phyloP scores from a whole-genome alignment of 768 basidiomycete species.

The Lentinula boryana region DNA sequence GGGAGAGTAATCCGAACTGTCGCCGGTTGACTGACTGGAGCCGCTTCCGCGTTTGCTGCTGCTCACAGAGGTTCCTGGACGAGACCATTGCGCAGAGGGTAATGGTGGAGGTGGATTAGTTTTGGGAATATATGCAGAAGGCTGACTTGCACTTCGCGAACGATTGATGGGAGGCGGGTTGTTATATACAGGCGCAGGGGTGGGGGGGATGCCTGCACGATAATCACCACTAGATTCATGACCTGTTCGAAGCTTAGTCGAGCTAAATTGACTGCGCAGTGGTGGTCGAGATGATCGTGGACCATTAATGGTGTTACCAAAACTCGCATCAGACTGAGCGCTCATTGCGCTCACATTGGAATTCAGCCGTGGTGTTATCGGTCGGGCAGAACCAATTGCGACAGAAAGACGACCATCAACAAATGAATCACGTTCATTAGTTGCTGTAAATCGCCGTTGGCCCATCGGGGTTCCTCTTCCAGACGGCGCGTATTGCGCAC shows the following conservation, averaged over 20 bases:
- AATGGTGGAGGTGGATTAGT: conserved; percentile 52
- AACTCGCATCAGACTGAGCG: conserved; percentile 40
- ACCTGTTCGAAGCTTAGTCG: conserved; percentile 47
- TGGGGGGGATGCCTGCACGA: conserved; percentile 21
- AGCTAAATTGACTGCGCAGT: conserved; percentile 67
- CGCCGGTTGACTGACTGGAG: conserved; percentile 77
- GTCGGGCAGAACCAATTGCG: conserved; percentile 27
- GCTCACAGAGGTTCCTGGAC: conserved; percentile 31
- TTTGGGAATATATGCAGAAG: conserved; percentile 60
- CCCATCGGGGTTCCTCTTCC: conserved; percentile 74
- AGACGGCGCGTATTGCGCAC: conserved; percentile 33
- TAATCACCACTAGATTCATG: conserved; percentile 44
- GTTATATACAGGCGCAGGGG: conserved; percentile 18
- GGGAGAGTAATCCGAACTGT: conserved; percentile 80
- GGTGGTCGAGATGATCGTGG: conserved; percentile 28
- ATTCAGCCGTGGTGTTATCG: conserved; percentile 40
- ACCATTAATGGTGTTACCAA: conserved; percentile 23
- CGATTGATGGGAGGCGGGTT: conserved; percentile 37
- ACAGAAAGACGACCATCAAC: conserved; percentile 50
- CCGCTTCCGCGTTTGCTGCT: conserved; percentile 69
- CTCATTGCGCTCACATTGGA: conserved; percentile 31
- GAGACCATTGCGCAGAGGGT: conserved; percentile 39
- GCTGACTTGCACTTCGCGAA: conserved; percentile 77
- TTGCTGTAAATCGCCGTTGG: conserved; percentile 50
- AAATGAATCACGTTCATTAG: conserved; percentile 53